Base-by-base conservation (phyloP, 2,329 filamentous ascomycete species). In the Onygenales sp. region DNA sequence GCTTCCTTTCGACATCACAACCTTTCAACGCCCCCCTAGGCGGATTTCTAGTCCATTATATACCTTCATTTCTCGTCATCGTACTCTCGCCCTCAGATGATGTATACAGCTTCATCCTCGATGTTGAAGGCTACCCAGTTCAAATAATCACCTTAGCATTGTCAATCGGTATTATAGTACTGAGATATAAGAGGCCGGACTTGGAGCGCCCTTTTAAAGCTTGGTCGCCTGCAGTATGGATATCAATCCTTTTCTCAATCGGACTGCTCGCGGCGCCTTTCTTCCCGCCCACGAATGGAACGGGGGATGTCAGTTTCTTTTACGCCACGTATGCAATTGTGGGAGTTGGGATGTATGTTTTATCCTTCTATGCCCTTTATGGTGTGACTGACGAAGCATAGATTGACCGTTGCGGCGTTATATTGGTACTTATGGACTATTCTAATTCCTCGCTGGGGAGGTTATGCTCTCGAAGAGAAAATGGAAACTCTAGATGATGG, bases 341-440 rank as follows among this genome's bases (percentile, higher is more conserved):
- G 11, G 77, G 75, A 0, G 67, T 75, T n/a, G 52, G 42, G 13
- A 36, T 54, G 54, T 73, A 66, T 60, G 73, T 77, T 47, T 39
- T 3, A 2, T 4, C 32, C 11, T 34, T 7, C n/a, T 34, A n/a
- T 17, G 9, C 17, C 6, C 21, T 33, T 34, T 34, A 7, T 27
- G 13, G 36, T 3, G 2, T 32, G 3, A 11, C 21, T 47, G 2
- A 32, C 21, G 4, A 47, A 14, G 13, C 17, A 36, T 36, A 49
- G 47, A 31, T 49, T 40, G 17, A 8, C 21, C 0, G 78, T 81
- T 47, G 83, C 79, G 0, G 62, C 84, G 0, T 1, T 80, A 0
- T 88, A 88, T 63, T 89, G 86, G 86, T 83, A 80, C 57, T 56
- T 86, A 1, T 86, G 82, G 79, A 83, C 83, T 0, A 72, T 81